Evolutionary conservation across 768 basidiomycete genomes (phyloP), one percentile per base, ranked within the genome.

Genomic region (Calvatia gigantea): DNA sequence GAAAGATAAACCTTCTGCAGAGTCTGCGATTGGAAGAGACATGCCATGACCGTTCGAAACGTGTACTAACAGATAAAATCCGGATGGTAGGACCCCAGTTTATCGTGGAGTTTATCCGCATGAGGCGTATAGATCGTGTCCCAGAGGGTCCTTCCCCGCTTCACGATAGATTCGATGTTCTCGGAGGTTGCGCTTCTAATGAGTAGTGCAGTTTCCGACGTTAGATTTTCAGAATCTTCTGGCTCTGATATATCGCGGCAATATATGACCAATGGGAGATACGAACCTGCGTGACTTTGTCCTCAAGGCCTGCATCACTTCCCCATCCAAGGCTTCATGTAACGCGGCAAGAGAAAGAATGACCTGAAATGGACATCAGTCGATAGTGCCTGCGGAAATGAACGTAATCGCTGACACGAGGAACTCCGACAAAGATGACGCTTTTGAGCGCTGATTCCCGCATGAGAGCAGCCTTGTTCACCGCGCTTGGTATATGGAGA

Each of bases 381-480:
- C 49, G 41, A 38, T 4, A 33, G 43, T 53, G 52, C 46, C 39
- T 39, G 37, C 23, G 12, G 23, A 51, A n/a, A 35, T 27, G 19
- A 15, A 27, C 53, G 42, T 28, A 47, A 32, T 35, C n/a, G 70
- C 84, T 74, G 67, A 91, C 90, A 68, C 89, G 79, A 62, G 91
- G 90, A 52, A 93, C 89, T 42, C 91, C 91, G 53, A 92, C 83
- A 66, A 96, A 94, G 63, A 94, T 89, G 65, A 84, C 82, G 66
- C 91, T 92, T 75, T 96, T 96, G 68, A 96, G 66, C 28, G 89
- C 90, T 28, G 90, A 83, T 74, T 96, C 94, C 42, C 94, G 81
- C 83, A 96, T 94, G 61, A 92, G 68, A 60, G 91, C 89, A 59
- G 89, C 90, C 67, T 79, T 86, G 70, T 82, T 80, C 56, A 88